phyloP scores from a whole-genome alignment of 2,329 filamentous ascomycete genomes.

The Aspergillus udagawae region DNA sequence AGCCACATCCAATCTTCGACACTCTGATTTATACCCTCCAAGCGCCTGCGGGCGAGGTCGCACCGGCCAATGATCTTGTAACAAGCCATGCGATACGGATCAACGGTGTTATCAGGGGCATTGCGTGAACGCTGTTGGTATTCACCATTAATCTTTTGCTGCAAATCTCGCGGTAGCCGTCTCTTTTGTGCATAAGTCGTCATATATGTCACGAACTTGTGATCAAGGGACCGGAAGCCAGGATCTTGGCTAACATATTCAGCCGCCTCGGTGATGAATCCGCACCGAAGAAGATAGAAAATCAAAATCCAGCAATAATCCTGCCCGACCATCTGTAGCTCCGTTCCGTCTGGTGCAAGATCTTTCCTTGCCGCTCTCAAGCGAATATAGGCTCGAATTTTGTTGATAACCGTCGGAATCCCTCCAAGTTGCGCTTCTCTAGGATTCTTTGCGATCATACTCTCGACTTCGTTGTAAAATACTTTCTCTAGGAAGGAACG shows the following conservation, averaged over 20 bases:
- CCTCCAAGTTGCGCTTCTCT: slow-evolving; percentile 87
- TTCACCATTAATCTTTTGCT: slow-evolving; percentile 84
- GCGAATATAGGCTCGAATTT: slow-evolving; percentile 87
- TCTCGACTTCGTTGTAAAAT: slow-evolving; percentile 75
- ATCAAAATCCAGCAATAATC: slow-evolving; percentile 93
- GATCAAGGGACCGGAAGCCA: slow-evolving; percentile 85
- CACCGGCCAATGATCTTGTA: slow-evolving; percentile 93
- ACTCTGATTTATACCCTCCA: slow-evolving; percentile 56
- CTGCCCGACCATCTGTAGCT: slow-evolving; percentile 72
- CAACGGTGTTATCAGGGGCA: slow-evolving; percentile 79
- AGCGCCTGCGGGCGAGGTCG: slow-evolving; percentile 54
- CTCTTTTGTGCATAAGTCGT: slow-evolving; percentile 78
- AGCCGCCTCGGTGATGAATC: slow-evolving; percentile 77
- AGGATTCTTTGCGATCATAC: slow-evolving; percentile 74
- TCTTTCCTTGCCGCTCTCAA: slow-evolving; percentile 76
- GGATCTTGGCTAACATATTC: slow-evolving; percentile 77
- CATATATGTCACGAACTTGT: slow-evolving; percentile 84
- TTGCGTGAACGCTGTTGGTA: slow-evolving; percentile 82
- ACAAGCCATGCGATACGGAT: slow-evolving; percentile 94
- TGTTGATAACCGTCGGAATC: slow-evolving; percentile 80
- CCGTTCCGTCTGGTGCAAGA: slow-evolving; percentile 73
- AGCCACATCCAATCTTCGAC: slow-evolving; percentile 67
- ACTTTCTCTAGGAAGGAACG: slow-evolving; percentile 74
- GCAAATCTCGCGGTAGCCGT: slow-evolving; percentile 70
- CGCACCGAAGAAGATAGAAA: slow-evolving; percentile 84